Conservation (phyloP, 768 basidiomycete species). For the Collybiopsis luxurians region DNA sequence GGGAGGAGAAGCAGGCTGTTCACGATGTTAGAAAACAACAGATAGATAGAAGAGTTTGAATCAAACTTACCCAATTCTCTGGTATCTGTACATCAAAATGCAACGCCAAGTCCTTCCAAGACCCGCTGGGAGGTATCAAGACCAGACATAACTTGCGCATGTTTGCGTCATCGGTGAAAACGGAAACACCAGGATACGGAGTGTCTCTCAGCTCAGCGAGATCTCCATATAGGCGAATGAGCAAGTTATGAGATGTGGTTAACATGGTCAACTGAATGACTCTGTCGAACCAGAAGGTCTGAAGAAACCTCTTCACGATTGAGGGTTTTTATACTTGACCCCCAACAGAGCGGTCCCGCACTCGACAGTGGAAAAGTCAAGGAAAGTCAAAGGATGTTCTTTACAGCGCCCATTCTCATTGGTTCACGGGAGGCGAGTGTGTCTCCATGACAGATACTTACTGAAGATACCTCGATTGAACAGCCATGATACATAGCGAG, state of each 20-base stretch:
- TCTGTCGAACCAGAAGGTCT: too few species aligned
- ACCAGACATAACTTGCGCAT: conserved; percentile 40
- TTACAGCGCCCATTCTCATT: too few species aligned
- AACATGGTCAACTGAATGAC: too few species aligned
- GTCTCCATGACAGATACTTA: too few species aligned
- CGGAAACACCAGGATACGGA: conserved; percentile 41
- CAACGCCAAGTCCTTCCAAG: conserved; percentile 39
- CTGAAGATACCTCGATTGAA: too few species aligned
- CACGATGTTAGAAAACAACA: background rate
- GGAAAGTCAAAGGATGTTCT: too few species aligned
- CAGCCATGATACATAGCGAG: too few species aligned
- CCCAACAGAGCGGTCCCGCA: too few species aligned
- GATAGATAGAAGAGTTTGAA: conserved; percentile 5
- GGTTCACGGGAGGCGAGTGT: too few species aligned
- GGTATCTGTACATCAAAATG: conserved; percentile 41
- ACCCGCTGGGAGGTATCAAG: conserved; percentile 42
- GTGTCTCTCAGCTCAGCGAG: conserved; percentile 37
- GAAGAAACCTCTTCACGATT: too few species aligned
- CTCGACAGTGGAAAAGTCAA: too few species aligned
- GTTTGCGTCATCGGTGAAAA: conserved; percentile 41
- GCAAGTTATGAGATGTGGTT: background rate
- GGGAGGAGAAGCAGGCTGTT: conserved; percentile 36
- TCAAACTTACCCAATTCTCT: conserved; percentile 31
- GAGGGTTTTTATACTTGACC: too few species aligned
- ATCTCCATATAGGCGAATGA: conserved; percentile 36